Conservation (phyloP, 108 stramenopile species). For the Nitzschia putrida region DNA sequence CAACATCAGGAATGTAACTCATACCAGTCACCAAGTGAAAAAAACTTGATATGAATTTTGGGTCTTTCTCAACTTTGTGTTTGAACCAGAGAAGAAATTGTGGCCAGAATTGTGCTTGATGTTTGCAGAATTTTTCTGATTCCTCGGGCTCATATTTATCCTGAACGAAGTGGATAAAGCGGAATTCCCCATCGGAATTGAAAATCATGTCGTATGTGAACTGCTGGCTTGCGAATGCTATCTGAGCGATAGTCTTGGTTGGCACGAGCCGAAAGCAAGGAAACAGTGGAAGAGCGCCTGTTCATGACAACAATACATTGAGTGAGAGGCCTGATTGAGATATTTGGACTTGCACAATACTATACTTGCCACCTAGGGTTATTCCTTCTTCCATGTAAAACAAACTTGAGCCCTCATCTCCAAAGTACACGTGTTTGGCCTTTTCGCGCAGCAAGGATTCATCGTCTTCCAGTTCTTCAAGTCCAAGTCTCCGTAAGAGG, state of each 20-base stretch:
- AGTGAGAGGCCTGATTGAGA: background rate
- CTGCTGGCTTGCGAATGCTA: background rate
- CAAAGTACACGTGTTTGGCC: background rate
- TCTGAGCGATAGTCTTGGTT: background rate
- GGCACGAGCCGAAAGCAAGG: background rate
- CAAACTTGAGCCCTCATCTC: background rate
- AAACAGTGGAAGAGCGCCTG: background rate
- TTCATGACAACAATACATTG: background rate
- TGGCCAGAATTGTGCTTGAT: background rate
- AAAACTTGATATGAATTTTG: constrained; percentile 1
- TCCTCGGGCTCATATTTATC: background rate
- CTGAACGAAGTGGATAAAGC: background rate
- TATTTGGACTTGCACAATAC: too few relatives aligned
- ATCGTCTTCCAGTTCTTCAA: background rate
- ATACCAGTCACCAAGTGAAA: background rate
- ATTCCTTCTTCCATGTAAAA: background rate
- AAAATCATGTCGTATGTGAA: constrained; percentile 5
- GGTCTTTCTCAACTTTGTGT: background rate
- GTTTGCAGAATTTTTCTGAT: background rate
- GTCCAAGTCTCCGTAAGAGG: too few relatives aligned
- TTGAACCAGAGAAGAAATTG: background rate
- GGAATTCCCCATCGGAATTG: background rate
- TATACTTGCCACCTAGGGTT: background rate
- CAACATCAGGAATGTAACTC: background rate
- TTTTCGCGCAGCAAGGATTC: background rate